Evolutionary conservation across 768 basidiomycete species (phyloP).

Genomic region (Termitomyces sp.): DNA sequence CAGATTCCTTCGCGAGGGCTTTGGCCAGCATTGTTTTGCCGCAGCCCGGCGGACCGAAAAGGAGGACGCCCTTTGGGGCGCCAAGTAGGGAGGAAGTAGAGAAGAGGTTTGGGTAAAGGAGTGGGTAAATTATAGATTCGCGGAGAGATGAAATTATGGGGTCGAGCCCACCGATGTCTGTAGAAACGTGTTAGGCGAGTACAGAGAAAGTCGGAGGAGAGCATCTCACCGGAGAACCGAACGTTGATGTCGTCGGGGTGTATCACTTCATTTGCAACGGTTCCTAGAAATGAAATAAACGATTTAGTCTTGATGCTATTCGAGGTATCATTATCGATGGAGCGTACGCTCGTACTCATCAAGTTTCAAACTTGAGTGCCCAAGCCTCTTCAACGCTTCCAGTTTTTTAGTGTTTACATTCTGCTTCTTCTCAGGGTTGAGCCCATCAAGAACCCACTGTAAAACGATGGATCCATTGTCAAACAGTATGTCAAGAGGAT

Average conservation of each 20-base stretch:
- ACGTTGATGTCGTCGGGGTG: conserved; percentile 85
- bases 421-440: conserved; percentile 48
- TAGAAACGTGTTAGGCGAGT: not conserved
- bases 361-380: conserved; percentile 68
- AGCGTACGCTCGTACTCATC: conserved; percentile 86
- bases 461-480: not conserved
- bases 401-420: conserved; percentile 64
- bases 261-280: conserved; percentile 89
- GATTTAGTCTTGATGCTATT: not conserved
- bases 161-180: conserved; percentile 92
- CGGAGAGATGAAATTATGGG: conserved; percentile 83
- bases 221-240: conserved; percentile 58
- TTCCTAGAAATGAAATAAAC: conserved; percentile 38
- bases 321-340: not conserved
- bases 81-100: conserved; percentile 76
- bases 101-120: conserved; percentile 88
- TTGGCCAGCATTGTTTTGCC: conserved; percentile 99
- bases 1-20: conserved; percentile 94
- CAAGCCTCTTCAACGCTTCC: conserved; percentile 64
- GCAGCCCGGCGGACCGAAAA: conserved; percentile 96
- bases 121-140: conserved; percentile 94
- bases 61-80: conserved; percentile 92
- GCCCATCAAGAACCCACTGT: conserved; percentile 63
- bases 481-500: not conserved
- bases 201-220: not conserved